Evolutionary conservation across 2,329 filamentous ascomycete species (phyloP), one percentile per base, ranked within the genome.

Genomic region (Fusarium tjaetaba): DNA sequence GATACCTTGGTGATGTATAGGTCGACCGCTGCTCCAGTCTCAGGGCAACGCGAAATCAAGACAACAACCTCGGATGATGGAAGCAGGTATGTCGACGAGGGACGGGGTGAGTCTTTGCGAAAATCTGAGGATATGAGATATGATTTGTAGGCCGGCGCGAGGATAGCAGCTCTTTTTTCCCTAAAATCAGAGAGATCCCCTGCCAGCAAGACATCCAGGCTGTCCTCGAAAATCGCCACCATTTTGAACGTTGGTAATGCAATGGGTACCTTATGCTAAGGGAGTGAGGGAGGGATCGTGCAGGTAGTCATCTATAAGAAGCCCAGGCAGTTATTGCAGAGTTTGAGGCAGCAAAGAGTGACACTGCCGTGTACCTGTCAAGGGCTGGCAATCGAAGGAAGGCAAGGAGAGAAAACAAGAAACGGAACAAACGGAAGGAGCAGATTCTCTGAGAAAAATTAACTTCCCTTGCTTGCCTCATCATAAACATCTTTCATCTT

Each of bases 1-100:
- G 75, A 74, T 14, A 56, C 32, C 9, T 65, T 74, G 18, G 13
- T 34, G 43, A 78, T 59, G 5, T 68, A 14, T 16, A 78, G 43
- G 10, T 72, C 55, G 18, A 53, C 57, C 16, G 72, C 24, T 4
- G 65, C 53, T 45, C 61, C 46, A 5, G 56, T 53, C 38, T 70
- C 62, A 22, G 52, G 11, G 36, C 65, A 66, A 22, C 65, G 70
- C 7, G 52, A 62, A 26, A 68, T 28, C 13, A 55, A 46, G 22
- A 76, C 58, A 16, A 34, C 24, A 26, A 78, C 52, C 5, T 79
- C 67, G 14, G 52, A 57, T 14, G 68, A 41, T 22, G 61, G 56
- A 10, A 77, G 36, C 16, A 77, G 56, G n/a, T 73, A 43, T 20
- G 75, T 43, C 7, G 42, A 38, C 15, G 76, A 63, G 9, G 64